Percentiles rank a stretch among this genome's conserved stretches.
phyloP scores from a whole-genome alignment of 257 asterid genomes.

The Ballota nigra region DNA sequence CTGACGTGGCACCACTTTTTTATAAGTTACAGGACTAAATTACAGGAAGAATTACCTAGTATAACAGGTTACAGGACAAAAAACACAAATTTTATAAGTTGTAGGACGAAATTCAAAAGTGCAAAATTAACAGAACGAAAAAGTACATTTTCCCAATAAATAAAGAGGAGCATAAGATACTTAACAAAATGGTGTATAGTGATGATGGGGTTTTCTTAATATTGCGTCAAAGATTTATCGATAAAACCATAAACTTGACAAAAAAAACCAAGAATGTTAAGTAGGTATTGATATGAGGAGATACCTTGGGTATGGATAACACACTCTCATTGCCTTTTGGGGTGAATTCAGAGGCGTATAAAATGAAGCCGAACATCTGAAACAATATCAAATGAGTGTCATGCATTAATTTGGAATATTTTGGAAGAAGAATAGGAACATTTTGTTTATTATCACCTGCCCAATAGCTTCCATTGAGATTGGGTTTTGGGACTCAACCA shows the following conservation, averaged over 20 bases:
- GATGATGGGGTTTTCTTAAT: background rate
- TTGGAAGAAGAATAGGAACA: conserved; percentile 20
- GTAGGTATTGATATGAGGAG: conserved; percentile 10
- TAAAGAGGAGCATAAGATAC: too few species aligned
- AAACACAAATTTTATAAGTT: too few species aligned
- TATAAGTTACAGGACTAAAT: too few species aligned
- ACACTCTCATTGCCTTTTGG: conserved; percentile 48
- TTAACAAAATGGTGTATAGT: too few species aligned
- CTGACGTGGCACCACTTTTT: too few species aligned
- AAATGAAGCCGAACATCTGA: conserved; percentile 87
- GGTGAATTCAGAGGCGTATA: conserved; percentile 69
- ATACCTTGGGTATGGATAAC: conserved; percentile 74
- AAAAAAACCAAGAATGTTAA: conserved; percentile 11
- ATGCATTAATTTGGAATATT: conserved; percentile 4
- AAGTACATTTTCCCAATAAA: too few species aligned
- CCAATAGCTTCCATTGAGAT: conserved; percentile 82
- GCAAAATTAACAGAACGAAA: too few species aligned
- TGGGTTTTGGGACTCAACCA: conserved; percentile 63
- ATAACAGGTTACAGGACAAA: too few species aligned
- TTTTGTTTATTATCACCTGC: conserved; percentile 50
- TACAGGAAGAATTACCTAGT: too few species aligned
- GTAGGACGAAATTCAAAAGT: too few species aligned
- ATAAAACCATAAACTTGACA: background rate
- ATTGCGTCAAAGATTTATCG: background rate
- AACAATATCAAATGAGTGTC: conserved; percentile 13